phyloP scores from a whole-genome alignment of 2,329 filamentous ascomycete genomes.

The Colletotrichum sp. region DNA sequence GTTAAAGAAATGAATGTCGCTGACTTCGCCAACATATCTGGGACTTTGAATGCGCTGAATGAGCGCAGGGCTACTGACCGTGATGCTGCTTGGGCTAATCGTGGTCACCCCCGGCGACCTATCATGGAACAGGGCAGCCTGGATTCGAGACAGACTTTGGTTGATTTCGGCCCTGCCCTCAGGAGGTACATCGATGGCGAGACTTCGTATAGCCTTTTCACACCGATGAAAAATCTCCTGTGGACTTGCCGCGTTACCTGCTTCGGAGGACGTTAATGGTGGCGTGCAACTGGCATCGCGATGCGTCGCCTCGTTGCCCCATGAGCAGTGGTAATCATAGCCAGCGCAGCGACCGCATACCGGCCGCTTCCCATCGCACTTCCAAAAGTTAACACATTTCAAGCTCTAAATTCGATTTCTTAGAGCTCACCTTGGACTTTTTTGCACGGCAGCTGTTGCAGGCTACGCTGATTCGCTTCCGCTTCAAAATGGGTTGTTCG shows the following conservation, averaged over 20 bases:
- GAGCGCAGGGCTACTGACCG: not conserved
- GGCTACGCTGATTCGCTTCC: not conserved
- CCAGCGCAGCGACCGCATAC: not conserved
- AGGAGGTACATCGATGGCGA: not conserved
- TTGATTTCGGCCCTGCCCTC: not conserved
- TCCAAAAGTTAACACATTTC: fast-evolving
- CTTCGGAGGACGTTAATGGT: not conserved
- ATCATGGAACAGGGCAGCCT: not conserved
- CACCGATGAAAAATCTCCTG: not conserved
- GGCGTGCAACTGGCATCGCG: not conserved
- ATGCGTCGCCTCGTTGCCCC: not conserved
- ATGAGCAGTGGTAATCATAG: not conserved
- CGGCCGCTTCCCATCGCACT: not conserved
- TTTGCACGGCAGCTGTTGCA: not conserved
- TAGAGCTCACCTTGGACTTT: not conserved
- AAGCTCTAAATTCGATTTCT: not conserved
- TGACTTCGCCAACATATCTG: not conserved
- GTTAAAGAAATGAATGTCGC: not conserved
- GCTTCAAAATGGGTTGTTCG: not conserved
- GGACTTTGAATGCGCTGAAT: not conserved
- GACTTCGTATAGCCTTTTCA: not conserved
- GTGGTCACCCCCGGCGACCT: not conserved
- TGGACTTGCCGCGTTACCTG: not conserved
- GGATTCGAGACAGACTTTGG: not conserved
- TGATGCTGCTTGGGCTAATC: not conserved